These are phyloP conservation scores for Fusarium abutilonis DNA, from an alignment of 2,329 filamentous ascomycete genomes.

Conservation along the genomic window DNA sequence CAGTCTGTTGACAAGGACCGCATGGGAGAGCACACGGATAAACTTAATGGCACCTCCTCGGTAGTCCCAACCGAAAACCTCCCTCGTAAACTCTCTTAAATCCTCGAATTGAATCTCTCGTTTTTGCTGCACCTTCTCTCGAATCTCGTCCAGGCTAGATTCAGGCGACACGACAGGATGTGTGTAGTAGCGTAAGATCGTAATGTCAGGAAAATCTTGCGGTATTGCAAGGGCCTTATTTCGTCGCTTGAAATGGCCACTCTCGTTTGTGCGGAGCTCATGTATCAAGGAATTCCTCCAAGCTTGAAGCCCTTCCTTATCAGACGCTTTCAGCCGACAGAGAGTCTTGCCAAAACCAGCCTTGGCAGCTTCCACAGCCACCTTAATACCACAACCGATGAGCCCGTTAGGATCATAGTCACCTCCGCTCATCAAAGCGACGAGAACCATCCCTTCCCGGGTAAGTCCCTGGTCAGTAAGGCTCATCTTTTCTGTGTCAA, in stretches of 20 bases:
- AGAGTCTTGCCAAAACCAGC: slow-evolving; percentile 86
- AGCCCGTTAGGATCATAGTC: slow-evolving; percentile 93
- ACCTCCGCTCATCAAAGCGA: slow-evolving; percentile 93
- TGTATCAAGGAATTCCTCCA: slow-evolving; percentile 80
- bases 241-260: slow-evolving; percentile 78
- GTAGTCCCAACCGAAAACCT: slow-evolving; percentile 88
- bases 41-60: slow-evolving; percentile 84
- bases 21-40: slow-evolving; percentile 80
- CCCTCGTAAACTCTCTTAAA: slow-evolving; percentile 77
- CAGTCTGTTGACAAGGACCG: slow-evolving; percentile 73
- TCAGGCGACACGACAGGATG: slow-evolving; percentile 82
- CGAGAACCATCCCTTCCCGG: slow-evolving; percentile 88
- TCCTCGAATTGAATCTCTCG: slow-evolving; percentile 52
- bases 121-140: slow-evolving; percentile 40
- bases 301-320: slow-evolving; percentile 65
- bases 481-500: slow-evolving; percentile 69
- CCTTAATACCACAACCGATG: slow-evolving; percentile 84
- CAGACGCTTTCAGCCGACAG: slow-evolving; percentile 70
- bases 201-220: slow-evolving; percentile 79
- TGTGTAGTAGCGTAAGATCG: slow-evolving; percentile 86
- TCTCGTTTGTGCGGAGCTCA: slow-evolving; percentile 86
- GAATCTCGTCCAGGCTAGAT: slow-evolving; percentile 53
- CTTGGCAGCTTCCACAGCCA: slow-evolving; percentile 88
- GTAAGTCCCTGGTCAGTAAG: slow-evolving; percentile 71
- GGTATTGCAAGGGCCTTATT: slow-evolving; percentile 81